Evolutionary conservation across 208 protist species (phyloP).

Genomic region (Angomonas desouzai): DNA sequence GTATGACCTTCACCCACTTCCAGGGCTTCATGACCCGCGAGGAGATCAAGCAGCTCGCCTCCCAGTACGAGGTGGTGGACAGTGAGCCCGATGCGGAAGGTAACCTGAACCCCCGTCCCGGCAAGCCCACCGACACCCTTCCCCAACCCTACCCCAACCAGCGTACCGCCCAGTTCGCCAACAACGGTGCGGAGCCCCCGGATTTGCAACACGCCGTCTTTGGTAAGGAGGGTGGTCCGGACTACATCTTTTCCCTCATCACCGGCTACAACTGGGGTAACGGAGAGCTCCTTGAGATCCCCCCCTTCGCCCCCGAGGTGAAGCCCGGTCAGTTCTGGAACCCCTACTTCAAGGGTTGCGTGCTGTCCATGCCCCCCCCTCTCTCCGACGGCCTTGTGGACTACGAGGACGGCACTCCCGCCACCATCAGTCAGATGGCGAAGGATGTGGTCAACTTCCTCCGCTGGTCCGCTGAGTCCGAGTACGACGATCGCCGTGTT

Average conservation of each 20-base stretch:
- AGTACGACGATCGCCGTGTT: slow-evolving; percentile 86
- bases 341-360: slow-evolving; percentile 97
- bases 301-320: slow-evolving; percentile 78
- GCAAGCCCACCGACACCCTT: slow-evolving; percentile 96
- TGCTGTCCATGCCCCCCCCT: slow-evolving; percentile 96
- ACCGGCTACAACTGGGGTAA: slow-evolving; percentile 97
- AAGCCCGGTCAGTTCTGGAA: slow-evolving; percentile 95
- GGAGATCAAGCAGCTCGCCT: slow-evolving; percentile 94
- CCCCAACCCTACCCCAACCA: slow-evolving; percentile 96
- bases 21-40: slow-evolving; percentile 95
- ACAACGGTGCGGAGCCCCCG: slow-evolving; percentile 97
- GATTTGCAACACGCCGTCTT: slow-evolving; percentile 97
- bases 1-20: slow-evolving; percentile 97
- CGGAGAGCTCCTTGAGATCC: slow-evolving; percentile 85
- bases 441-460: slow-evolving; percentile 97
- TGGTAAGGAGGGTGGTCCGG: slow-evolving; percentile 89
- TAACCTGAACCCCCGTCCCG: slow-evolving; percentile 95
- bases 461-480: slow-evolving; percentile 84
- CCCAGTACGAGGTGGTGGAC: slow-evolving; percentile 92
- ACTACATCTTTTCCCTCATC: slow-evolving; percentile 98
- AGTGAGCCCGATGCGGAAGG: slow-evolving; percentile 94
- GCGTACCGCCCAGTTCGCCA: slow-evolving; percentile 94
- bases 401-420: slow-evolving; percentile 97
- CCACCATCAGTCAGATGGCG: slow-evolving; percentile 96
- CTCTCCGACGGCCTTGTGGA: slow-evolving; percentile 95